Base-by-base conservation (phyloP, 441 rosid genomes). In the Erodium texanum region DNA sequence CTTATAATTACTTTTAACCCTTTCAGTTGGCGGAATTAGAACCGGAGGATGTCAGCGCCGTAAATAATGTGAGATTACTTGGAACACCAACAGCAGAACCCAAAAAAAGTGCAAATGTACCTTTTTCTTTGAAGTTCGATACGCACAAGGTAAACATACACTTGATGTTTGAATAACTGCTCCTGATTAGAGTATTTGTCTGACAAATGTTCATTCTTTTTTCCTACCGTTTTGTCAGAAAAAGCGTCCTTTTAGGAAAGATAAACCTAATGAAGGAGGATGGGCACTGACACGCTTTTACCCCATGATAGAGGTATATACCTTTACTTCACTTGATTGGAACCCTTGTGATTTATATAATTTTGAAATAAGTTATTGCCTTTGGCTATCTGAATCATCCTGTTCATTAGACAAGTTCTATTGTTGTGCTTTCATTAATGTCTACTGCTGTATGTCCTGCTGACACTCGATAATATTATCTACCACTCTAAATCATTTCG, bases 261-360 rank as follows among this genome's bases (percentile, higher is more conserved):
- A 95, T 67, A 90, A 89, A 36, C 76, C 82, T 24, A 84, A 68
- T 74, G 91, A 83, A 77, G 93, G 81, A 80, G 78, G 89, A 27
- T 95, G 98, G 99, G 89, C 86, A 68, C 71, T 90, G 43, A 90
- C 96, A 67, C 92, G 98, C 69, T 95, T 95, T 78, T 95, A 90
- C 80, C 99, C 99, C 62, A 76, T 95, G 82, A 77, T 95, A 74
- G 99, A 95, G 96, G 99, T 88, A 82, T 22, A 70, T 22, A 5
- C 10, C 3, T 52, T 45, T 45, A 34, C 41, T 34, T 34, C 41
- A 34, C 41, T 34, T 34, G 41, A 7, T 34, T 34, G 8, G 41
- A 34, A 58, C 22, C 43, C 54, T 67, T 43, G n/a, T 43, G 50
- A 43, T 12, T 43, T 43, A 43, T 11, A 14, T 43, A 14, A 11